phyloP scores from a whole-genome alignment of 2,329 filamentous ascomycete species.

The Microdochium nivale region DNA sequence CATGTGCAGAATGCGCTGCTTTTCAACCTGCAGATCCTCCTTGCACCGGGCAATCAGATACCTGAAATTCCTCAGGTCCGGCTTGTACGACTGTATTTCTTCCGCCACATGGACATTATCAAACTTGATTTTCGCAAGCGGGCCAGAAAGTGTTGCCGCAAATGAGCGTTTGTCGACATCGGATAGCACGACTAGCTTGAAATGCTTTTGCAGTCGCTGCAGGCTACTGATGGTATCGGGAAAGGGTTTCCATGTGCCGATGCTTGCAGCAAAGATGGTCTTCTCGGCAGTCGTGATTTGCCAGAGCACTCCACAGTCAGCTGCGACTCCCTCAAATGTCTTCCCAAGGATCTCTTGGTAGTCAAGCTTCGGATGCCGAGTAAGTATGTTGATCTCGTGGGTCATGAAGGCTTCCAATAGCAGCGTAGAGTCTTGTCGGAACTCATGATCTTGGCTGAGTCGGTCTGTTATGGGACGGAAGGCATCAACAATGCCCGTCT shows the following conservation, averaged over 20 bases:
- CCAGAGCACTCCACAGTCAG: constrained; percentile 29
- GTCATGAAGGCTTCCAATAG: constrained; percentile 24
- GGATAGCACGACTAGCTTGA: constrained; percentile 51
- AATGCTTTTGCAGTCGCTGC: constrained; percentile 34
- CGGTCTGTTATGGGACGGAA: constrained; percentile 39
- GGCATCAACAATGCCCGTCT: constrained; percentile 50
- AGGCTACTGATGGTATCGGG: constrained; percentile 48
- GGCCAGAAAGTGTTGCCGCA: constrained; percentile 28
- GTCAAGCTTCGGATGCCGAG: background rate
- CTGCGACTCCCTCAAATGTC: background rate
- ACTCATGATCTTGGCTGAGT: constrained; percentile 18
- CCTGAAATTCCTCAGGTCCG: constrained; percentile 55
- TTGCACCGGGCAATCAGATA: constrained; percentile 49
- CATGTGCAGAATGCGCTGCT: constrained; percentile 39
- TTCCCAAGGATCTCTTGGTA: background rate
- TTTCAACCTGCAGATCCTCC: constrained; percentile 45
- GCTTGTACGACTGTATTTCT: constrained; percentile 66
- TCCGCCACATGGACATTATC: constrained; percentile 60
- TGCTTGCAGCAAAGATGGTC: constrained; percentile 36
- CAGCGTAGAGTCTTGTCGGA: constrained; percentile 39
- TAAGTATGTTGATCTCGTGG: background rate
- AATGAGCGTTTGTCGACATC: constrained; percentile 51
- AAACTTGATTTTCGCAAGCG: constrained; percentile 40
- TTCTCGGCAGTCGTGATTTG: constrained; percentile 34
- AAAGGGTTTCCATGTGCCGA: constrained; percentile 48